A percentile compares a stretch with the other conserved stretches of the same genome.
Evolutionary conservation across 1,284 basidiomycete species (phyloP).

Genomic region (Ustilago bromivora): DNA sequence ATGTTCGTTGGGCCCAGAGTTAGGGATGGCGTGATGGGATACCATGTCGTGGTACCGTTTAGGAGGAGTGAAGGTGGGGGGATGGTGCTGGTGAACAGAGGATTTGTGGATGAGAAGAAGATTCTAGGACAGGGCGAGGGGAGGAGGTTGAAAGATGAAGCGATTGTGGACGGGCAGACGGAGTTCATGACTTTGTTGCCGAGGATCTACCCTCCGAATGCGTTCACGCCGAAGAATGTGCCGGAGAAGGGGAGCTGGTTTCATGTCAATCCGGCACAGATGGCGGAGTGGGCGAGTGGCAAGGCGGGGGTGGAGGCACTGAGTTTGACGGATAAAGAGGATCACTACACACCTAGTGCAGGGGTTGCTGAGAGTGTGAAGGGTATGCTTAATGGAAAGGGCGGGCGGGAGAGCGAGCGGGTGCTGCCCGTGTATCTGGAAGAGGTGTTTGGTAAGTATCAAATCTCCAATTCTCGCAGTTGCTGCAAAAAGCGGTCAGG

Average conservation of each 20-base stretch:
- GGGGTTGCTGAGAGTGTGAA: constrained; percentile 47
- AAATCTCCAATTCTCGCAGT: too few species aligned
- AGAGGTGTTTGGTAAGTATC: constrained; percentile 60
- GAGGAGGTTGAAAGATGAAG: constrained; percentile 43
- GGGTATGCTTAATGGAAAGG: constrained; percentile 38
- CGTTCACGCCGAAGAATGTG: constrained; percentile 89
- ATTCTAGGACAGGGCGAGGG: constrained; percentile 66
- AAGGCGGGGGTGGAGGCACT: constrained; percentile 79
- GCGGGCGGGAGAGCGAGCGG: constrained; percentile 4
- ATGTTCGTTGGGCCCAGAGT: constrained; percentile 89
- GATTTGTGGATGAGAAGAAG: constrained; percentile 78
- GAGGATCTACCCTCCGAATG: constrained; percentile 72
- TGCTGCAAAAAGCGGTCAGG: not conserved
- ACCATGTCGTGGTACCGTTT: constrained; percentile 87
- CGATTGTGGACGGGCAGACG: constrained; percentile 15
- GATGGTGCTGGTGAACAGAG: constrained; percentile 80
- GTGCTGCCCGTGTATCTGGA: constrained; percentile 66
- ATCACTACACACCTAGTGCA: constrained; percentile 50
- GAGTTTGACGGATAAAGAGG: constrained; percentile 19
- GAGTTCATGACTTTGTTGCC: constrained; percentile 59
- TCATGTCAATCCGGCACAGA: constrained; percentile 82
- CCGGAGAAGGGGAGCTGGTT: constrained; percentile 85
- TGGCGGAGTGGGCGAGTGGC: constrained; percentile 84
- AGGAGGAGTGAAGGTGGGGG: constrained; percentile 75
- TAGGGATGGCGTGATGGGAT: constrained; percentile 86